A percentile compares a stretch with the other conserved stretches of the same genome.
Conservation (phyloP, 345 rosid species). For the Bruguiera sexangula region DNA sequence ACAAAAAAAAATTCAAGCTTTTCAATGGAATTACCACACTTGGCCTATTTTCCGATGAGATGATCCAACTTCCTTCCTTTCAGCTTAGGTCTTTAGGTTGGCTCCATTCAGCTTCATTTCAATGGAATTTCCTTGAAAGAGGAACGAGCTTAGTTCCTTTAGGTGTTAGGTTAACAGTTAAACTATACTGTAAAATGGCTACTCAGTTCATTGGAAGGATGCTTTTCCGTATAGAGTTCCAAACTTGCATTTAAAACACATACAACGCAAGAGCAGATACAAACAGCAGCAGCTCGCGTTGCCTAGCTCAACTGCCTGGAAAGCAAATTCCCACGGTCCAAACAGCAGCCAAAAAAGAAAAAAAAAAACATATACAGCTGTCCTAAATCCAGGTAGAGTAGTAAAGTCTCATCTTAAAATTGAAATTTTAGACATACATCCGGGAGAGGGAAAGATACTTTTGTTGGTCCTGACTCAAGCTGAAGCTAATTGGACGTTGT, state of each 20-base stretch:
- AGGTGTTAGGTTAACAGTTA: no score
- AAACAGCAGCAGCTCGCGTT: neutral
- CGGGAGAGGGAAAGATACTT: neutral
- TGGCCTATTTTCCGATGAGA: no score
- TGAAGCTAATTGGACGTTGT: slow-evolving; percentile 2
- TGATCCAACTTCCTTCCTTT: no score
- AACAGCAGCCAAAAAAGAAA: neutral
- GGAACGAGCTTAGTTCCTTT: no score
- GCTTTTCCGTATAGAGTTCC: no score
- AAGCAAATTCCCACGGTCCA: neutral
- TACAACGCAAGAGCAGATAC: no score
- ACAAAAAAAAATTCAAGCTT: no score
- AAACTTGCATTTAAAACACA: no score
- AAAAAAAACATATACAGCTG: neutral
- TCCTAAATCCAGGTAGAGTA: neutral
- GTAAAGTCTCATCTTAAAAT: neutral
- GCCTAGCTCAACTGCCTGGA: neutral
- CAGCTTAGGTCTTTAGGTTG: no score
- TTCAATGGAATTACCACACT: no score
- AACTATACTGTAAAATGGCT: neutral
- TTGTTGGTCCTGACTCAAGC: slow-evolving; percentile 4
- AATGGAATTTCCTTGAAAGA: no score
- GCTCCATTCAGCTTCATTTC: no score
- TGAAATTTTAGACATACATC: neutral
- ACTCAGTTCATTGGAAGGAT: neutral